These are phyloP conservation scores for Cutaneotrichosporon daszewskae DNA, from an alignment of 1,284 basidiomycete species.

Conservation along the genomic window DNA sequence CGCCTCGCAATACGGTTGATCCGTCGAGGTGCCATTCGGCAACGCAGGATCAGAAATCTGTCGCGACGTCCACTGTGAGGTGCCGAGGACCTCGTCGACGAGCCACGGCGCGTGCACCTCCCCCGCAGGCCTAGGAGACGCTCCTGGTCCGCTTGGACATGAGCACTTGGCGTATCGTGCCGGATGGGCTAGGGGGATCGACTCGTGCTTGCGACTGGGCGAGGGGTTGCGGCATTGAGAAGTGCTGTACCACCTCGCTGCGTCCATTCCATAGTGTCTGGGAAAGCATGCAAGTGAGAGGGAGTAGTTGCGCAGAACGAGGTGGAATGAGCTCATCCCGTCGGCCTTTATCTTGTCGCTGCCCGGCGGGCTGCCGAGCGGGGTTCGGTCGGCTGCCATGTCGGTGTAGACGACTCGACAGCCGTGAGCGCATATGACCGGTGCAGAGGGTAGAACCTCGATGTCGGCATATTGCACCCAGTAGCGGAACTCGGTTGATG, in stretches of 20 bases:
- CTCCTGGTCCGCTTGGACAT: too few relatives aligned
- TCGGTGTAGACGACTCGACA: conserved; percentile 4
- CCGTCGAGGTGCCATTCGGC: not conserved
- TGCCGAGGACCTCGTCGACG: not conserved
- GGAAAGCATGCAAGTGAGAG: not conserved
- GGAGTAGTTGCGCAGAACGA: conserved; percentile 6
- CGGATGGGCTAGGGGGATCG: not conserved
- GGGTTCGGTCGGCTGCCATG: not conserved
- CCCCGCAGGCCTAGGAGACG: not conserved
- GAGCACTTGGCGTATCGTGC: conserved; percentile 4
- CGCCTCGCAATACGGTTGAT: conserved; percentile 1
- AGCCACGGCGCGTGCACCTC: conserved; percentile 3
- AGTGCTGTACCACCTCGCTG: not conserved
- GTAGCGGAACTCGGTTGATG: not conserved
- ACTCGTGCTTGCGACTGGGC: not conserved
- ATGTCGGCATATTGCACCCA: conserved; percentile 3
- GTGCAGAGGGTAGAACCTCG: not conserved
- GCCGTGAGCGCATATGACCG: not conserved
- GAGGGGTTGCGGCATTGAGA: not conserved
- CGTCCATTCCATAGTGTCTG: not conserved
- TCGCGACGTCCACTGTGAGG: not conserved
- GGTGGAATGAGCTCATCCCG: not conserved
- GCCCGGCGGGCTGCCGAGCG: not conserved
- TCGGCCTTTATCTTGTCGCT: not conserved
- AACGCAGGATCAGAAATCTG: not conserved